phyloP scores from a whole-genome alignment of 495 filamentous ascomycete genomes.

The Aspergillus kassunensis region DNA sequence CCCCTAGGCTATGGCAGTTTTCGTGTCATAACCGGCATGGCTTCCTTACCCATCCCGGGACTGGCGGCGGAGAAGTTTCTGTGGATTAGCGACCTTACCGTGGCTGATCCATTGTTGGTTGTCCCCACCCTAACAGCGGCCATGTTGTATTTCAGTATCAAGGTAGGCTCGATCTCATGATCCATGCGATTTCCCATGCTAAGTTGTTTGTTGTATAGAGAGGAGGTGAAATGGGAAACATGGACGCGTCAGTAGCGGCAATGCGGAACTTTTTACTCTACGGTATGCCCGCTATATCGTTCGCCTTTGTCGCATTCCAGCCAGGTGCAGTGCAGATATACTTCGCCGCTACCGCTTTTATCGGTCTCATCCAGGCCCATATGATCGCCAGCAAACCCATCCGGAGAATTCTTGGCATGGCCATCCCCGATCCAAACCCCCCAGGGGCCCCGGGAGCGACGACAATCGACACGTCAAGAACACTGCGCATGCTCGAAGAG shows the following conservation, averaged over 20 bases:
- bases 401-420: conserved; percentile 25
- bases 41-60: conserved; percentile 71
- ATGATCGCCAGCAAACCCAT: conserved; percentile 38
- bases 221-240: conserved; percentile 49
- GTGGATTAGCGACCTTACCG: conserved; percentile 80
- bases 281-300: conserved; percentile 57
- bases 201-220: conserved; percentile 32
- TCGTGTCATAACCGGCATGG: conserved; percentile 70
- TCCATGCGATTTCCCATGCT: not conserved
- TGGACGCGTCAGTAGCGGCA: conserved; percentile 17
- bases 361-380: conserved; percentile 56
- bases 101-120: conserved; percentile 69
- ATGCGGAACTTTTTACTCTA: conserved; percentile 48
- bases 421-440: conserved; percentile 11
- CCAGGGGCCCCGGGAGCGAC: not conserved
- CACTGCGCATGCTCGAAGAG: conserved; percentile 24
- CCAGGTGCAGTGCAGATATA: conserved; percentile 70
- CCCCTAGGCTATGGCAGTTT: conserved; percentile 77
- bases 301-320: conserved; percentile 58
- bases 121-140: conserved; percentile 56
- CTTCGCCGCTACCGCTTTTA: conserved; percentile 56
- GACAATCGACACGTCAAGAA: conserved; percentile 1
- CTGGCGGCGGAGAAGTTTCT: conserved; percentile 61
- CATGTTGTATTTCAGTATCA: conserved; percentile 51
- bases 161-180: conserved; percentile 39